These are phyloP conservation scores for Entophlyctis luteolus DNA, from an alignment of 192 early-diverging fungal species.

Conservation along the genomic window DNA sequence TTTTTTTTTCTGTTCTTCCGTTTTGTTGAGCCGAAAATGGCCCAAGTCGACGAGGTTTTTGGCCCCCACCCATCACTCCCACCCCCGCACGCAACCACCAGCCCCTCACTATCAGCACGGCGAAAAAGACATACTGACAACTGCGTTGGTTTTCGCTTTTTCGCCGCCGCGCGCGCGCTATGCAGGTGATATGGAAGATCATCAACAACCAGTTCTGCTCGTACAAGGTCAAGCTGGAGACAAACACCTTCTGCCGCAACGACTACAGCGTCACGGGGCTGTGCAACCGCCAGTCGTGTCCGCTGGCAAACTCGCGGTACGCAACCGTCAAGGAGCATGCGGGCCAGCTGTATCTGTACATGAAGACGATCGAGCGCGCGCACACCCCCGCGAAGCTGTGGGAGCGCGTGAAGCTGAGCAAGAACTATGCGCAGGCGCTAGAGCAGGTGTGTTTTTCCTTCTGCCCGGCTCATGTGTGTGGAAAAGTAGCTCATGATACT, in stretches of 20 bases:
- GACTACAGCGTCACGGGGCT: constrained; percentile 95
- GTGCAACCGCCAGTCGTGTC: constrained; percentile 91
- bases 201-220: constrained; percentile 97
- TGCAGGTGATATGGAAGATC: constrained; percentile 87
- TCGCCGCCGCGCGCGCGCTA: too few species aligned
- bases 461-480: not conserved
- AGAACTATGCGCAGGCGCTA: constrained; percentile 84
- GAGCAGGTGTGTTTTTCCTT: constrained; percentile 51
- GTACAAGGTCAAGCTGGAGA: constrained; percentile 82
- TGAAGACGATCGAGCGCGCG: constrained; percentile 93
- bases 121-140: too few species aligned
- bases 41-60: too few species aligned
- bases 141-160: too few species aligned
- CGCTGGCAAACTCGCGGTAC: constrained; percentile 90
- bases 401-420: constrained; percentile 83
- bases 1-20: too few species aligned
- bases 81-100: too few species aligned
- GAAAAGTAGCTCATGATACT: too few species aligned
- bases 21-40: too few species aligned
- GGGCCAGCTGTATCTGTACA: constrained; percentile 81
- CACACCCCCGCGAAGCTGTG: constrained; percentile 91
- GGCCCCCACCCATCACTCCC: too few species aligned
- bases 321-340: constrained; percentile 87
- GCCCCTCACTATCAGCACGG: too few species aligned
- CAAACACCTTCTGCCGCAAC: constrained; percentile 83